Conservation (phyloP, 2,329 filamentous ascomycete genomes). For the Hirsutella thompsonii region DNA sequence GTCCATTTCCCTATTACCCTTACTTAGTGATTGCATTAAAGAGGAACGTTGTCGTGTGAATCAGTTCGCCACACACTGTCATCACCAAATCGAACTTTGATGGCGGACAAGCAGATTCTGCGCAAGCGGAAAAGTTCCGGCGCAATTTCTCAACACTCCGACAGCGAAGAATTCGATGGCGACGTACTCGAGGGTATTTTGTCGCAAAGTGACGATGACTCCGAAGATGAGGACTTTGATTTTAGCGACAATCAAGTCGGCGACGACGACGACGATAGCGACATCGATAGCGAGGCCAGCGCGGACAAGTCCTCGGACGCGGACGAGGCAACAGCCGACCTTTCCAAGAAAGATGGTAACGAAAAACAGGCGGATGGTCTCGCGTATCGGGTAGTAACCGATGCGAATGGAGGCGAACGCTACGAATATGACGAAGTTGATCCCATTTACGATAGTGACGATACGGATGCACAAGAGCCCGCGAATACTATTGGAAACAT, state of each 20-base stretch:
- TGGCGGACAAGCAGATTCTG: slow-evolving; percentile 10
- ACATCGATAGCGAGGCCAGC: neutral
- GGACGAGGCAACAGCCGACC: slow-evolving; percentile 13
- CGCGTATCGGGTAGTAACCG: slow-evolving; percentile 43
- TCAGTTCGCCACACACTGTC: too few relatives aligned
- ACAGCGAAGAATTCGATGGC: slow-evolving; percentile 41
- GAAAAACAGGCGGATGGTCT: neutral
- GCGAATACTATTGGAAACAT: slow-evolving; percentile 94
- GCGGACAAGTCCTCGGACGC: slow-evolving; percentile 11
- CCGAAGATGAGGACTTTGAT: slow-evolving; percentile 8
- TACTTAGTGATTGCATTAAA: too few relatives aligned
- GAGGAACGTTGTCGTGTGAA: too few relatives aligned
- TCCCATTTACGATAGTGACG: slow-evolving; percentile 90
- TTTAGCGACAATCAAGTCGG: slow-evolving; percentile 3
- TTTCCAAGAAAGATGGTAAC: neutral
- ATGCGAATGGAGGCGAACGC: slow-evolving; percentile 81
- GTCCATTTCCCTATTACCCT: too few relatives aligned
- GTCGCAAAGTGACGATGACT: slow-evolving; percentile 31
- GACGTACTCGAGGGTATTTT: slow-evolving; percentile 41
- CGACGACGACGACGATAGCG: neutral
- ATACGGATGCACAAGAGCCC: slow-evolving; percentile 67
- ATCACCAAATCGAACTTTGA: neutral
- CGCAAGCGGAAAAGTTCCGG: slow-evolving; percentile 55
- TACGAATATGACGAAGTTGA: slow-evolving; percentile 93
- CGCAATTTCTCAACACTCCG: slow-evolving; percentile 35